A percentile compares a stretch with the other conserved stretches of the same genome.
phyloP scores from a whole-genome alignment of 148 eudicot species.

The Camellia japonica region DNA sequence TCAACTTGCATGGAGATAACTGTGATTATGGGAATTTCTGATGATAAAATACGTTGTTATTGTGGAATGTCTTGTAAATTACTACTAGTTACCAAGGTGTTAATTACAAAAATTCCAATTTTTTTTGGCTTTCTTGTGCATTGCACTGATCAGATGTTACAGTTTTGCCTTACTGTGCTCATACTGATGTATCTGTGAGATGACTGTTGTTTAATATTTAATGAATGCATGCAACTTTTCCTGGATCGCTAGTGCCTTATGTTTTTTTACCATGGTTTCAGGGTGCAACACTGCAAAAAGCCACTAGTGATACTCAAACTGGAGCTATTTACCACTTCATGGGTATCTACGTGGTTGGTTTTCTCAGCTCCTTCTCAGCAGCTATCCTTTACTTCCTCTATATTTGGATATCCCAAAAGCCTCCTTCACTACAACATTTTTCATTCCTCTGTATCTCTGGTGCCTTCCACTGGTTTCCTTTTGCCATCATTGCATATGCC shows the following conservation, averaged over 20 bases:
- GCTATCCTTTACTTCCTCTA: constrained; percentile 34
- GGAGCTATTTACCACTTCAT: constrained; percentile 34
- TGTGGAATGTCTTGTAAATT: too few species aligned
- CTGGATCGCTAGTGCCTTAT: neutral
- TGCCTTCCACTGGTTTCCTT: constrained; percentile 50
- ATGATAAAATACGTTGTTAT: too few species aligned
- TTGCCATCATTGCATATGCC: constrained; percentile 31
- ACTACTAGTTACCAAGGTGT: too few species aligned
- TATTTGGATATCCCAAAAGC: constrained; percentile 15
- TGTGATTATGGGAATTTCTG: too few species aligned
- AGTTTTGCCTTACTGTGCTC: too few species aligned
- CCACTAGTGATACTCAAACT: neutral
- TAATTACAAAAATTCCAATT: too few species aligned
- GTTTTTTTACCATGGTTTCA: constrained; percentile 13
- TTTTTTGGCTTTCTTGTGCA: too few species aligned
- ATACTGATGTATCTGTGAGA: too few species aligned
- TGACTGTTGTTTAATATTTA: too few species aligned
- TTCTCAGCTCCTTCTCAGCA: constrained; percentile 45
- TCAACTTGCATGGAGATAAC: too few species aligned
- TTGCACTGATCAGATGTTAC: too few species aligned
- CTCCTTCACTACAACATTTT: constrained; percentile 31
- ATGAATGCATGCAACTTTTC: neutral
- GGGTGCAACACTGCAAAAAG: constrained; percentile 12
- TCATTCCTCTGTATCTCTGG: constrained; percentile 39
- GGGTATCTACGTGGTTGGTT: constrained; percentile 41